Evolutionary conservation across 1,284 basidiomycete species (phyloP).

Genomic region (Xerocomus cyaneibrunnescens): DNA sequence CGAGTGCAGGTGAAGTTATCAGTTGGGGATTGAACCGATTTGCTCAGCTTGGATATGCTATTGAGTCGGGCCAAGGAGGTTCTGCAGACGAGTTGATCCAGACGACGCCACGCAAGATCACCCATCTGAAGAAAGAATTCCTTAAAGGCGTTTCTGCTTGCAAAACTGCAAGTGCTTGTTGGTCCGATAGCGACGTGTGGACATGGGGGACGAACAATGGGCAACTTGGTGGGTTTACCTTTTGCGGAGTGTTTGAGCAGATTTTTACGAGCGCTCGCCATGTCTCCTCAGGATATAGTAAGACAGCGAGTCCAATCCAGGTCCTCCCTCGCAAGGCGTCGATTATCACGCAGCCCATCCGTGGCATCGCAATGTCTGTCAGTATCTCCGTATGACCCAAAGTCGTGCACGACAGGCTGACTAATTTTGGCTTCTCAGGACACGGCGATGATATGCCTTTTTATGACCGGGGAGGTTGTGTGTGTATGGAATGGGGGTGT

Average conservation of each 20-base stretch:
- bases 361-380: conserved; percentile 71
- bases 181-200: conserved; percentile 83
- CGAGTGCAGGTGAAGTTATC: conserved; percentile 76
- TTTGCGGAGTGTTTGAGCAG: not conserved
- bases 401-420: conserved; percentile 6
- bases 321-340: conserved; percentile 82
- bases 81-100: conserved; percentile 66
- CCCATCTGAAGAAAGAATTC: conserved; percentile 76
- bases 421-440: conserved; percentile 50
- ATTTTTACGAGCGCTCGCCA: not conserved
- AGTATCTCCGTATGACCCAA: conserved; percentile 27
- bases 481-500: conserved; percentile 80
- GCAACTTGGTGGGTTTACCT: conserved; percentile 70
- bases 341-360: conserved; percentile 68
- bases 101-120: conserved; percentile 74
- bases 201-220: conserved; percentile 97
- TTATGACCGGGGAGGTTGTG: conserved; percentile 76
- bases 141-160: conserved; percentile 87
- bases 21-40: conserved; percentile 93
- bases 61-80: conserved; percentile 54
- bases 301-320: conserved; percentile 75
- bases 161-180: conserved; percentile 87
- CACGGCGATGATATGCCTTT: conserved; percentile 77
- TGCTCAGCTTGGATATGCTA: conserved; percentile 83
- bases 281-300: conserved; percentile 64